Base-by-base conservation (phyloP, 176 grass and related monocot genomes). In the Lolium multiflorum region DNA sequence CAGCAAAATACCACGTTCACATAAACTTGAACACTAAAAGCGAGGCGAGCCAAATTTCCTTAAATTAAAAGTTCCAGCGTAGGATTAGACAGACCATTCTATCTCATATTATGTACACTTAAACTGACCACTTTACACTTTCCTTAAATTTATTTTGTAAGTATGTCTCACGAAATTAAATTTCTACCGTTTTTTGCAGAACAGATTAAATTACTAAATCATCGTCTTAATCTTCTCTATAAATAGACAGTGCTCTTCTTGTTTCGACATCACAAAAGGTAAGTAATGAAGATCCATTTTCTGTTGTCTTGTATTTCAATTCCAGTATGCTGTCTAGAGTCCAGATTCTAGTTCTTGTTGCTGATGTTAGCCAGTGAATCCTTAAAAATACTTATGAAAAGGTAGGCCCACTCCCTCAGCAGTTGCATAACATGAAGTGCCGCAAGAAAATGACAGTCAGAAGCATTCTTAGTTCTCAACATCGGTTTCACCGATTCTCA, bases 321-420 rank as follows among this genome's bases (percentile, higher is more conserved):
- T 73, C 14, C 41, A 9, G 55, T 71, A 8, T 18, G 35, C 41
- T 39, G 48, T 51, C 7, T 17, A 24, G 22, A 47, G n/a, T 51
- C 13, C 48, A 52, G 48, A 76, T 52, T 76, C 24, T 81, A 59
- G 22, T 46, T 81, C 68, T 6, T 48, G 28, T 25, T 50, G 5
- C 73, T 43, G 7, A 76, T 66, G 55, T 87, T 21, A 46, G 48
- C 58, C 61, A 75, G 58, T 25, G 7, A 74, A 54, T 48, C 20
- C 31, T 74, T 75, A 54, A 64, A 74, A 38, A 87, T 72, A 81
- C 13, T 63, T 80, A 52, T 3, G 64, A 43, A 38, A 69, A 38
- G 65, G 43, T 16, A 61, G 25, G 18, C 50, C 4, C 39, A 22
- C 21, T 71, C 41, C 57, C 39, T 25, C 54, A 52, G 60, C 15